phyloP scores from a whole-genome alignment of 2,329 filamentous ascomycete genomes.

The Colletotrichum liaoningense region DNA sequence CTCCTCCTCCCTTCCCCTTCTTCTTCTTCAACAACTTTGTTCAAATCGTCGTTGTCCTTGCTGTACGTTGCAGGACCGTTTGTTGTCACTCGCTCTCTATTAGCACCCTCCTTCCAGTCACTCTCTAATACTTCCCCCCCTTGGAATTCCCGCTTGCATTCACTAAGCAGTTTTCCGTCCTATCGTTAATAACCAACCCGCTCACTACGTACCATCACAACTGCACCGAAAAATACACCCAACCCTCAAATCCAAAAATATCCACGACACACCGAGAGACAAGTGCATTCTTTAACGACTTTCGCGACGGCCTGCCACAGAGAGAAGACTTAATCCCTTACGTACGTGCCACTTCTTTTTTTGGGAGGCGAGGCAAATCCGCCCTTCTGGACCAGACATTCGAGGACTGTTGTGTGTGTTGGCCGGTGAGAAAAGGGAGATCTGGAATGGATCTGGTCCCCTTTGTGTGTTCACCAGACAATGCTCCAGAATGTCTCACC shows the following conservation, averaged over 20 bases:
- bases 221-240: background rate
- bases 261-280: slow-evolving; percentile 28
- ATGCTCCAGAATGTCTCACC: slow-evolving; percentile 28
- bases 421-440: slow-evolving; percentile 18
- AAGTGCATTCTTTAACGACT: slow-evolving; percentile 34
- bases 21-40: slow-evolving; percentile 41
- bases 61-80: slow-evolving; percentile 43
- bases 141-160: slow-evolving; percentile 57
- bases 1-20: slow-evolving; percentile 37
- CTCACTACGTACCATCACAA: slow-evolving; percentile 31
- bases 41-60: slow-evolving; percentile 48
- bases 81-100: slow-evolving; percentile 40
- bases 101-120: slow-evolving; percentile 38
- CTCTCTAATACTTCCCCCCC: slow-evolving; percentile 38
- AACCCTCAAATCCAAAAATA: slow-evolving; percentile 26
- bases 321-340: slow-evolving; percentile 34
- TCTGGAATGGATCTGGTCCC: slow-evolving; percentile 9
- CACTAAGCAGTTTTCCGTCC: slow-evolving; percentile 60
- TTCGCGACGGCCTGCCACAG: slow-evolving; percentile 23
- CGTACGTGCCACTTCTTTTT: slow-evolving; percentile 22
- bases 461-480: slow-evolving; percentile 17
- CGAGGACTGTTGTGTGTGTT: background rate
- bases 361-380: background rate
- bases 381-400: background rate
- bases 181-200: slow-evolving; percentile 51